A percentile compares a stretch with the other conserved stretches of the same genome.
phyloP scores from a whole-genome alignment of 2,329 filamentous ascomycete species.

The Phyllosticta citribraziliensis region DNA sequence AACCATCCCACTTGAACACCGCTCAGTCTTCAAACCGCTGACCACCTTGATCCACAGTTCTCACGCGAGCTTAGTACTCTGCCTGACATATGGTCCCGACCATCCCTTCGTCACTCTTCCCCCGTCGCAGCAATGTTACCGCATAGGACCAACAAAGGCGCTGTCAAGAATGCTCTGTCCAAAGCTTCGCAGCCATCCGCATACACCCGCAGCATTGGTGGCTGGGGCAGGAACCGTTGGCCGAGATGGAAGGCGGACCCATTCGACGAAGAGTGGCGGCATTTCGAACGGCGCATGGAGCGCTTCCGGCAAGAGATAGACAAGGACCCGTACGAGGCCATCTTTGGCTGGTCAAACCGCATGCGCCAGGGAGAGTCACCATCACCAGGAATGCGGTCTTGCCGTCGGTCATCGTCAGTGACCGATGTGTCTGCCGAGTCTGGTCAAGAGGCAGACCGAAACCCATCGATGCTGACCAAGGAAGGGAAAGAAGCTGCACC shows the following conservation, averaged over 20 bases:
- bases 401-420: slow-evolving; percentile 5
- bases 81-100: not conserved
- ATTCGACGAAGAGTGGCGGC: slow-evolving; percentile 3
- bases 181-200: not conserved
- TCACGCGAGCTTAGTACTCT: not conserved
- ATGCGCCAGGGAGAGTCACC: slow-evolving; percentile 18
- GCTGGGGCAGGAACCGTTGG: slow-evolving; percentile 7
- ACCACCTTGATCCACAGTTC: not conserved
- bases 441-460: not conserved
- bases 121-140: not conserved
- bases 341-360: slow-evolving; percentile 33
- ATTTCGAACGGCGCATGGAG: slow-evolving; percentile 3
- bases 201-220: not conserved
- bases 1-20: not conserved
- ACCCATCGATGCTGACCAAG: not conserved
- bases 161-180: not conserved
- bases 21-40: not conserved
- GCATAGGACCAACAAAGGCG: slow-evolving; percentile 4
- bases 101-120: not conserved
- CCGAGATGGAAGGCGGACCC: slow-evolving; percentile 4
- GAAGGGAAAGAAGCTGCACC: not conserved
- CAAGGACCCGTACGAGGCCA: slow-evolving; percentile 32
- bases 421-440: slow-evolving; percentile 12
- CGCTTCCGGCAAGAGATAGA: slow-evolving; percentile 18
- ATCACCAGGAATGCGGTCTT: slow-evolving; percentile 16